Base-by-base conservation (phyloP, 2,329 filamentous ascomycete species). In the Microdochium trichocladiopsis region DNA sequence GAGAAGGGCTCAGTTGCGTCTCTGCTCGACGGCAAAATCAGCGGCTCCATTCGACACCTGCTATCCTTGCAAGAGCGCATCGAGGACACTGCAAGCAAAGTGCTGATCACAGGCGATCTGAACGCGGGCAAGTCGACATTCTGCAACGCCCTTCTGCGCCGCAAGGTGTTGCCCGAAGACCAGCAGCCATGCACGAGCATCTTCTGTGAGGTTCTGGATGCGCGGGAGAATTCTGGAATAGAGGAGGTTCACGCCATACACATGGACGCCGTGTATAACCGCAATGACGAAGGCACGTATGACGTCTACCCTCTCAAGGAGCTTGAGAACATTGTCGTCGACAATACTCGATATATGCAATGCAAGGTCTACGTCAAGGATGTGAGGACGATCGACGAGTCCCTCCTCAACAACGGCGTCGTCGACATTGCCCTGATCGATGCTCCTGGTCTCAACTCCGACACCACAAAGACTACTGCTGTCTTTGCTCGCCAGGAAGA, bases 101-200 rank as follows among this genome's bases (percentile, higher is more conserved):
- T 99, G 1, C 73, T 99, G 53, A 86, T 99, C 18, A 99, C 94
- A 0, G 94, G 94, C 63, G 94, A 99, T 66, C 72, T 99, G 51
- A 99, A 99, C 65, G 93, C 94, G 9, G 94, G 94, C 64, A 99
- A 99, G 67, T 99, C 94, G 3, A 99, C 94, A 1, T 99, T 99
- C 63, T 99, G 94, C 73, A 99, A 99, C 69, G 94, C 94, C n/a
- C 75, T 99, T 2, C 72, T 99, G 41, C 86, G 94, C 55, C 84
- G 92, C 56, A 97, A 97, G 70, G 82, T 99, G 25, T 72, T 99
- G 3, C 94, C 94, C 1, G 94, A 97, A 70, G 94, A 99, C 62
- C 93, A 99, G 68, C 94, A 97, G 66, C 94, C 94, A 2, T 99
- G 94, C 70, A 99, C 94, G 2, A 94, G 90, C 69, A 96, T 99